These are phyloP conservation scores for Cardamine resedifolia DNA, from an alignment of 345 rosid genomes.

Conservation along the genomic window DNA sequence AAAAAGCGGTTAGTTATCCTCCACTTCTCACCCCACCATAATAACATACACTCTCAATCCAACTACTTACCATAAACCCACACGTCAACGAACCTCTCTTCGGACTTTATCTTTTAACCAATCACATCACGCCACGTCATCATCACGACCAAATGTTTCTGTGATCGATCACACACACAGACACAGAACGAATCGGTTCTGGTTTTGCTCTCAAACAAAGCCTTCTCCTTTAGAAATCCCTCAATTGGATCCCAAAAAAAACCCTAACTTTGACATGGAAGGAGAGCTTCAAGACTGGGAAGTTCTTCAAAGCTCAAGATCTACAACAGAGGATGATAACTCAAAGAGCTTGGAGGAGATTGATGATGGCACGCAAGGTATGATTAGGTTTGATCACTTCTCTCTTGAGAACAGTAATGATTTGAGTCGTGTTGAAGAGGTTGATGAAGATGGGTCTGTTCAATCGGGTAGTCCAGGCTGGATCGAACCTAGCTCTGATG, in stretches of 20 bases:
- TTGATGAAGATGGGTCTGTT: conserved; percentile 52
- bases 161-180: not conserved
- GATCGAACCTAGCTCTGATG: conserved; percentile 73
- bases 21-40: not conserved
- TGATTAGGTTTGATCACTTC: conserved; percentile 81
- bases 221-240: not conserved
- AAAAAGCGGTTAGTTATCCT: not conserved
- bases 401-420: conserved; percentile 48
- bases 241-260: not conserved
- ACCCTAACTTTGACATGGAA: conserved; percentile 38
- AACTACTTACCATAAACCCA: not conserved
- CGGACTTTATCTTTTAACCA: conserved; percentile 9
- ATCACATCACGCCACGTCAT: conserved; percentile 1
- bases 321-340: conserved; percentile 35
- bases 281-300: conserved; percentile 82
- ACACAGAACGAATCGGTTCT: not conserved
- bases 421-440: conserved; percentile 37
- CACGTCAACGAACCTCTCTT: conserved; percentile 19
- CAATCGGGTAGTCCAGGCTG: conserved; percentile 89
- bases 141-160: conserved; percentile 2
- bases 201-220: not conserved
- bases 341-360: conserved; percentile 44
- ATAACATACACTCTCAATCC: not conserved
- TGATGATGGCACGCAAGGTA: conserved; percentile 56
- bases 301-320: conserved; percentile 51